Conservation (phyloP, 202 grass and related monocot genomes). For the Hordeum pubiflorum region DNA sequence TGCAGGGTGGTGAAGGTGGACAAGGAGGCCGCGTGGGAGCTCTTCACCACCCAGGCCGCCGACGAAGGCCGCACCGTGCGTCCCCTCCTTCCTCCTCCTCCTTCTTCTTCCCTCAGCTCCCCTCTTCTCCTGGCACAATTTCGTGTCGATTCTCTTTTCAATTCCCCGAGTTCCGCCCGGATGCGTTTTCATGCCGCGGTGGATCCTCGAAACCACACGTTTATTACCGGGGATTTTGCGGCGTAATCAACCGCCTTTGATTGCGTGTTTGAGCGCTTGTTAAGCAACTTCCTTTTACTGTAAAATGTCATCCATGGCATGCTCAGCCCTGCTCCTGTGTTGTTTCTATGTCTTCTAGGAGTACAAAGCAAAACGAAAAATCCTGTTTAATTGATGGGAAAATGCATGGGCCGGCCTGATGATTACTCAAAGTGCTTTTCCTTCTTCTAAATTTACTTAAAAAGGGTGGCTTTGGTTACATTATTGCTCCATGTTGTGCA, state of each 20-base stretch:
- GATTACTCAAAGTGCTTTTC: neutral
- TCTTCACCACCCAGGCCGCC: constrained; percentile 57
- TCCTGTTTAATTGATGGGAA: neutral
- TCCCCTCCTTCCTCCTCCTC: neutral
- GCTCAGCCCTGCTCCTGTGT: neutral
- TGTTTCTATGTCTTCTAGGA: neutral
- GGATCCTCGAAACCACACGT: no score
- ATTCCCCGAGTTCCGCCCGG: neutral
- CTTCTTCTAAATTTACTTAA: neutral
- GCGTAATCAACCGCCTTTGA: no score
- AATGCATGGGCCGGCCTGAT: neutral
- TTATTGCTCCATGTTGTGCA: constrained; percentile 2
- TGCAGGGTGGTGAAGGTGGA: constrained; percentile 79
- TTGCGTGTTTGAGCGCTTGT: no score
- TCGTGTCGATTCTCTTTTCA: neutral
- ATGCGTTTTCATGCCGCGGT: no score
- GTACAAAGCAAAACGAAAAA: no score
- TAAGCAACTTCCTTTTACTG: no score
- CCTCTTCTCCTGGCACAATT: neutral
- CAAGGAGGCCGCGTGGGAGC: constrained; percentile 61
- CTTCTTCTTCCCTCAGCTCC: neutral
- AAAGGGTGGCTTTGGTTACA: neutral
- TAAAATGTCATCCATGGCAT: no score
- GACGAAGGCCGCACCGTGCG: constrained; percentile 59
- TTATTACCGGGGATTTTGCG: no score